Evolutionary conservation across 306 rosid species (phyloP).

Genomic region (Calophaca sinica): DNA sequence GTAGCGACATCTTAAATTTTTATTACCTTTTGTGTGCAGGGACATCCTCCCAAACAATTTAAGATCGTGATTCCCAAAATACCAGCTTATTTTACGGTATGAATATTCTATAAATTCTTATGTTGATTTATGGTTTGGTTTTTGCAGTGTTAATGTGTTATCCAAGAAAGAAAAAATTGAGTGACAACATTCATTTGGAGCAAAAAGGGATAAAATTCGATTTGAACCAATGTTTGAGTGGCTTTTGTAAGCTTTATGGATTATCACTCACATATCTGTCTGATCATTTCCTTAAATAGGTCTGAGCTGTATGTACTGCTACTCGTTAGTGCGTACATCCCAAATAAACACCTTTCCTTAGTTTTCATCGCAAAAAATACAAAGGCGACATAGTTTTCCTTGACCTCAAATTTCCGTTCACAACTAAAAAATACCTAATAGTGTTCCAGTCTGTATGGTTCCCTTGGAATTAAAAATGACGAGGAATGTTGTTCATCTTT

Average conservation of each 20-base stretch:
- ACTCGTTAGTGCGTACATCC: not conserved
- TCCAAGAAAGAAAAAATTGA: not conserved
- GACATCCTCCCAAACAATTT: conserved; percentile 46
- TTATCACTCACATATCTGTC: conserved; percentile 7
- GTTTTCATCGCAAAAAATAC: not conserved
- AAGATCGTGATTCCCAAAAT: conserved; percentile 47
- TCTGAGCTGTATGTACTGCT: conserved; percentile 5
- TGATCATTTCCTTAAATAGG: conserved; percentile 15
- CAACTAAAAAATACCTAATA: not conserved
- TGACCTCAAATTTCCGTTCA: not conserved
- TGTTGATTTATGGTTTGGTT: conserved; percentile 20
- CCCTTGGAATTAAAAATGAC: not conserved
- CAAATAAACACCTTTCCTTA: not conserved
- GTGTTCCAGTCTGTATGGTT: not conserved
- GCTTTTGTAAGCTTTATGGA: conserved; percentile 34
- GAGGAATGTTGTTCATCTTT: not conserved
- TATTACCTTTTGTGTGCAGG: conserved; percentile 38
- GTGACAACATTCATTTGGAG: conserved; percentile 5
- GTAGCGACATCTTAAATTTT: conserved; percentile 23
- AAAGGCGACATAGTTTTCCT: not conserved
- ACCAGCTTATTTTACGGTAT: conserved; percentile 50
- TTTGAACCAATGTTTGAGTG: not conserved
- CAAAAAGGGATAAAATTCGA: not conserved
- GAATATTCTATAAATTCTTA: conserved; percentile 21
- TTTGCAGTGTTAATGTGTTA: not conserved